Percentiles rank a stretch among this genome's conserved stretches.
Evolutionary conservation across 495 filamentous ascomycete genomes (phyloP).

Genomic region (Monascus purpureus): DNA sequence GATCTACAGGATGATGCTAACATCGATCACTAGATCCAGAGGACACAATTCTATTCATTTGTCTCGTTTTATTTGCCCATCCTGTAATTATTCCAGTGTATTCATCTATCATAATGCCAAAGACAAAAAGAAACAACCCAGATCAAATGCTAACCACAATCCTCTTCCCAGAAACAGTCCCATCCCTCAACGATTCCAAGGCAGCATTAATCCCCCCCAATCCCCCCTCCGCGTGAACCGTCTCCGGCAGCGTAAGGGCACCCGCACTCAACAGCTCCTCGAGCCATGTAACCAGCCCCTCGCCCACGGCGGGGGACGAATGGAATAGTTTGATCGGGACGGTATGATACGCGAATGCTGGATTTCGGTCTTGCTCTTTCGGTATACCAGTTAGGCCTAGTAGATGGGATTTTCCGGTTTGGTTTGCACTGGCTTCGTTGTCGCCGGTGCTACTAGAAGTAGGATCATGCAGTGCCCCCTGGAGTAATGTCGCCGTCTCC

Average conservation of each 20-base stretch:
- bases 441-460: conserved; percentile 24
- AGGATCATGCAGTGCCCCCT: conserved; percentile 26
- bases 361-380: conserved; percentile 20
- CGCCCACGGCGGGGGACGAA: conserved; percentile 40
- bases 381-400: conserved; percentile 50
- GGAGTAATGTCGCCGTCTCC: conserved; percentile 38
- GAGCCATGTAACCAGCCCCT: conserved; percentile 42
- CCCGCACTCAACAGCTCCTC: conserved; percentile 38
- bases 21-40: no score
- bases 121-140: no score
- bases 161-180: conserved; percentile 42
- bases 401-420: conserved; percentile 34
- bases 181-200: conserved; percentile 42
- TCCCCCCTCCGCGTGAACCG: conserved; percentile 43
- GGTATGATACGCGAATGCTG: conserved; percentile 38
- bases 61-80: no score
- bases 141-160: conserved; percentile 36
- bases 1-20: no score
- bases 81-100: no score
- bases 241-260: conserved; percentile 39
- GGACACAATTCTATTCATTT: no score
- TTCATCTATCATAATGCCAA: neutral
- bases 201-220: conserved; percentile 48
- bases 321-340: conserved; percentile 62
- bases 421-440: conserved; percentile 35